Evolutionary conservation across 345 rosid species (phyloP).

Genomic region (Conringia planisiliqua): DNA sequence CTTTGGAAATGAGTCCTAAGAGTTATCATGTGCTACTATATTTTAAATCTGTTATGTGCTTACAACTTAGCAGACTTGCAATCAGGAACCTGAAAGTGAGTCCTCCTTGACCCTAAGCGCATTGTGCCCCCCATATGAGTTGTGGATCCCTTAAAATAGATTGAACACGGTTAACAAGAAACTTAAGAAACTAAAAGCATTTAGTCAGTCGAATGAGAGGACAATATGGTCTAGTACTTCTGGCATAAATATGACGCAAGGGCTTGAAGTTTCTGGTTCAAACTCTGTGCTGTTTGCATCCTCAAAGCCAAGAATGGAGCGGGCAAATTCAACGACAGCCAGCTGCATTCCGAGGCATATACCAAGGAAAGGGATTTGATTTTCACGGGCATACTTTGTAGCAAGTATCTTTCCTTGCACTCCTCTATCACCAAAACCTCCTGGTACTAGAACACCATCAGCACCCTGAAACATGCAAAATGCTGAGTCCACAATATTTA

Average conservation of each 20-base stretch:
- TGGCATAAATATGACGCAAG: slow-evolving; percentile 81
- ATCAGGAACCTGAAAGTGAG: slow-evolving; percentile 55
- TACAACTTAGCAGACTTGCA: slow-evolving; percentile 78
- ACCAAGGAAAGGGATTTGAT: slow-evolving; percentile 68
- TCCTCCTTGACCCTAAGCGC: slow-evolving; percentile 80
- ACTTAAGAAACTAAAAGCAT: neutral
- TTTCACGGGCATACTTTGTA: slow-evolving; percentile 72
- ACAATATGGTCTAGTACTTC: slow-evolving; percentile 41
- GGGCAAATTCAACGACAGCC: slow-evolving; percentile 81
- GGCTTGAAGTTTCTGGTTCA: slow-evolving; percentile 64
- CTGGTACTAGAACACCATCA: slow-evolving; percentile 77
- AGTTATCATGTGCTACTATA: slow-evolving; percentile 4
- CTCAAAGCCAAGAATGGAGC: slow-evolving; percentile 58
- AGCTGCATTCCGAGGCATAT: slow-evolving; percentile 88
- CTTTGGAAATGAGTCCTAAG: neutral
- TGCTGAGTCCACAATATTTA: slow-evolving; percentile 1
- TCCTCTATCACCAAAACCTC: slow-evolving; percentile 91
- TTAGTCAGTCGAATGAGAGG: neutral
- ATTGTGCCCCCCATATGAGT: slow-evolving; percentile 89
- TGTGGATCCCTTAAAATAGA: slow-evolving; percentile 55
- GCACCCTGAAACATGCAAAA: slow-evolving; percentile 47
- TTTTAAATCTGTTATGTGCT: slow-evolving; percentile 14
- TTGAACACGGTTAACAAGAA: neutral
- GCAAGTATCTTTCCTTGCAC: slow-evolving; percentile 87
- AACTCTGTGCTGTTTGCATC: slow-evolving; percentile 79